Evolutionary conservation across 257 asterid species (phyloP), one percentile per base, ranked within the genome.

Genomic region (Mitragyna speciosa): DNA sequence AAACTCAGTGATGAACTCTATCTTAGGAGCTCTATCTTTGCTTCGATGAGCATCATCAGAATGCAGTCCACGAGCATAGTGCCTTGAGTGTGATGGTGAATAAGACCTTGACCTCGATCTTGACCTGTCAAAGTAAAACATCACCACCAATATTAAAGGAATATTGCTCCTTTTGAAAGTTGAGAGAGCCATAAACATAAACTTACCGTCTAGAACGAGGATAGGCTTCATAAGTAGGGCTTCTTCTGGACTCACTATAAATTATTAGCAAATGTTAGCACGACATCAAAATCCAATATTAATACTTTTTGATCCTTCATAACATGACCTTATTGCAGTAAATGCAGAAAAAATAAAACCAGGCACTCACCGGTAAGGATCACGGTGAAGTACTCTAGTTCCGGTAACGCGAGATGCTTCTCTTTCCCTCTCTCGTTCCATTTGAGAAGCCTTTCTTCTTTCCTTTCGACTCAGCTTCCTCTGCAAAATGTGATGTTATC

Each of bases 171-270:
- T 65, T n/a, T 22, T 12, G 5, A 24, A 74, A 39, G 51, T 15
- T 15, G 17, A 47, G 33, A 51, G 12, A 17, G 26, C 20, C 31
- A 78, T 9, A 47, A 73, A 71, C 74, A 70, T 22, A 28, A 73
- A 68, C 54, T 56, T 80, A 93, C 98, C 99, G 89, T 84, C 94
- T 91, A 67, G 97, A 92, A 75, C 94, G 98, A 54, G 97, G 80
- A 85, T 96, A 92, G 78, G 98, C 97, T 89, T 96, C 99, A 74
- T 96, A 96, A 70, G 99, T 90, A 79, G 99, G 99, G 87, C 99
- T 96, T 73, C 95, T 88, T 87, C 99, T 89, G 41, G 97, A 87
- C 81, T 94, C 99, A 76, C 99, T 96, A 88, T 77, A 91, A 76
- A 70, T 7, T 72, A 48, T 39, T 17, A 39, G 81, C 26, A 73